Evolutionary conservation across 2,329 filamentous ascomycete genomes (phyloP).

Genomic region (Chrysoporthe austroafricana): DNA sequence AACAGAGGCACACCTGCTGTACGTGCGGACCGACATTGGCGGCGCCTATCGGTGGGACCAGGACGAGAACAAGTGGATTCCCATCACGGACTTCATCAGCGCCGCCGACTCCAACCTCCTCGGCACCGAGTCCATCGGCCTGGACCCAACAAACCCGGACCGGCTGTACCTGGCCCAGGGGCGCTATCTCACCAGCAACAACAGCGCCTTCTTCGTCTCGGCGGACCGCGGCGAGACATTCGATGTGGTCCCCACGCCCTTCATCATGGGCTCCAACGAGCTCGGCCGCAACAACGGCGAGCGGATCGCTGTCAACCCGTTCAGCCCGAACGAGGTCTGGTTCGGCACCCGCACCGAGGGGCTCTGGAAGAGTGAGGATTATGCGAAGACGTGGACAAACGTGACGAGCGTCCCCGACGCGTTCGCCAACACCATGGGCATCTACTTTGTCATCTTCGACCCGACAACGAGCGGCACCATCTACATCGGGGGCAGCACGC

Average conservation of each 20-base stretch:
- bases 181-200: slow-evolving; percentile 18
- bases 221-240: slow-evolving; percentile 15
- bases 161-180: slow-evolving; percentile 19
- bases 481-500: slow-evolving; percentile 19
- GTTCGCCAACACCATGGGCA: slow-evolving; percentile 20
- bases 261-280: slow-evolving; percentile 21
- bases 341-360: slow-evolving; percentile 14
- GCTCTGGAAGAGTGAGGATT: slow-evolving; percentile 12
- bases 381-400: slow-evolving; percentile 16
- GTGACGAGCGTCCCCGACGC: slow-evolving; percentile 19
- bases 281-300: slow-evolving; percentile 22
- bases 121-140: slow-evolving; percentile 12
- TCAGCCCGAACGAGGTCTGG: slow-evolving; percentile 10
- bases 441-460: slow-evolving; percentile 20
- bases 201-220: slow-evolving; percentile 19
- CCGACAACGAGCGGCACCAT: slow-evolving; percentile 12
- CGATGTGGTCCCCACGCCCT: slow-evolving; percentile 10
- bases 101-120: slow-evolving; percentile 13
- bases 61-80: slow-evolving; percentile 17
- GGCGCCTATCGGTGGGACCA: slow-evolving; percentile 14
- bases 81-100: slow-evolving; percentile 18
- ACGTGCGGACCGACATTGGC: slow-evolving; percentile 17
- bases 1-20: slow-evolving; percentile 8
- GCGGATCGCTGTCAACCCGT: slow-evolving; percentile 16
- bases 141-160: slow-evolving; percentile 15